A percentile compares a stretch with the other conserved stretches of the same genome.
phyloP scores from a whole-genome alignment of 306 rosid genomes.

The Luffa acutangula region DNA sequence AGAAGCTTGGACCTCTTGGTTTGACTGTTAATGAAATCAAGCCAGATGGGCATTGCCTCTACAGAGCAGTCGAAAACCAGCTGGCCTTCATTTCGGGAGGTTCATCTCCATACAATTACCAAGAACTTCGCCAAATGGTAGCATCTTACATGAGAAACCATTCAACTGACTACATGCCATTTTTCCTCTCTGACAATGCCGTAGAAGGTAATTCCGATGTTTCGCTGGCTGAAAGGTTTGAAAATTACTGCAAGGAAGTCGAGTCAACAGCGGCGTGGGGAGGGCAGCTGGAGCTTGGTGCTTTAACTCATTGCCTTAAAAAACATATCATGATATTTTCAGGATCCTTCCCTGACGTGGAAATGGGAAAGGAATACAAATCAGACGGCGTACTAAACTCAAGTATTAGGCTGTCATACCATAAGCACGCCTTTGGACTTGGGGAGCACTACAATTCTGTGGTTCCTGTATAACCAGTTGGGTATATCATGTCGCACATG shows the following conservation, averaged over 20 bases:
- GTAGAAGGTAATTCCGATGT: conserved; percentile 36
- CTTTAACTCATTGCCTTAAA: conserved; percentile 70
- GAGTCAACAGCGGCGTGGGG: conserved; percentile 92
- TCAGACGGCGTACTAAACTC: conserved; percentile 24
- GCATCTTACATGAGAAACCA: conserved; percentile 73
- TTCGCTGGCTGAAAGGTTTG: conserved; percentile 46
- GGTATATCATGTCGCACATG: not conserved
- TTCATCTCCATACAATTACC: conserved; percentile 49
- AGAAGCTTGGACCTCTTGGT: conserved; percentile 73
- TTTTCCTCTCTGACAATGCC: conserved; percentile 56
- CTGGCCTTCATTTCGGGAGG: conserved; percentile 43
- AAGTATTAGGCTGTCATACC: conserved; percentile 72
- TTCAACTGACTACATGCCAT: conserved; percentile 61
- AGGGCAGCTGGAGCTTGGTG: conserved; percentile 91
- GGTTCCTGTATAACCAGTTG: conserved; percentile 39
- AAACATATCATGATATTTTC: conserved; percentile 79
- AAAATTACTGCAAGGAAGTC: conserved; percentile 74
- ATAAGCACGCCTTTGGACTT: conserved; percentile 86
- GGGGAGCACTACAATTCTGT: conserved; percentile 93
- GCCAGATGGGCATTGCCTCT: conserved; percentile 96
- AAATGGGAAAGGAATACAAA: conserved; percentile 93
- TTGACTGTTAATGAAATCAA: conserved; percentile 62
- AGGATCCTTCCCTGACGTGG: conserved; percentile 95
- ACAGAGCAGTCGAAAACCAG: conserved; percentile 82
- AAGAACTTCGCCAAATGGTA: conserved; percentile 71